A percentile compares a stretch with the other conserved stretches of the same genome.
Conservation (phyloP, 2,329 filamentous ascomycete genomes). For the Aureobasidium uvarum region DNA sequence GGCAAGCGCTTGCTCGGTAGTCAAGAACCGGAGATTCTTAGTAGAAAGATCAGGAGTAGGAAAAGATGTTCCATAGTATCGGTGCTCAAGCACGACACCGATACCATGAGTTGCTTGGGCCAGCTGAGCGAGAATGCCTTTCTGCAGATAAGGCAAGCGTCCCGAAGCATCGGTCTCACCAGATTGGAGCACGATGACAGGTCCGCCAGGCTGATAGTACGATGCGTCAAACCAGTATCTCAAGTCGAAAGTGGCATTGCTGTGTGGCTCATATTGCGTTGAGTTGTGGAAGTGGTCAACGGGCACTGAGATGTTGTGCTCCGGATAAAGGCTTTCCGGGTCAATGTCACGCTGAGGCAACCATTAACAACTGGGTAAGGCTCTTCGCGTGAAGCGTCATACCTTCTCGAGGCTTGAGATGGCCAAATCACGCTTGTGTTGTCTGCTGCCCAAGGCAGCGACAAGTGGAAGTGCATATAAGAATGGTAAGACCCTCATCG, state of each 20-base stretch:
- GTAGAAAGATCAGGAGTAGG: conserved; percentile 65
- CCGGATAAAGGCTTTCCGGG: conserved; percentile 46
- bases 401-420: conserved; percentile 11
- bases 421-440: not conserved
- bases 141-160: conserved; percentile 68
- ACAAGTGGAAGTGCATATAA: conserved; percentile 19
- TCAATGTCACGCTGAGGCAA: conserved; percentile 34
- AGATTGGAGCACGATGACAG: conserved; percentile 72
- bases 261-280: conserved; percentile 72
- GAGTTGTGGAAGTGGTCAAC: conserved; percentile 86
- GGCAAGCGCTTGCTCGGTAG: conserved; percentile 77
- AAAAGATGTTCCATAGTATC: conserved; percentile 79
- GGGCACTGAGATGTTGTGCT: conserved; percentile 55
- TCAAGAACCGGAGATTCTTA: conserved; percentile 73
- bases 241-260: conserved; percentile 63
- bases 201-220: conserved; percentile 73
- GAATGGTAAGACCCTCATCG: conserved; percentile 21
- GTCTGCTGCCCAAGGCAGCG: conserved; percentile 5
- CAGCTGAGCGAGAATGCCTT: conserved; percentile 72
- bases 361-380: not conserved
- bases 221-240: conserved; percentile 82
- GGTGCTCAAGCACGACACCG: conserved; percentile 79
- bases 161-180: conserved; percentile 67
- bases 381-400: not conserved
- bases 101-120: conserved; percentile 69